phyloP scores from a whole-genome alignment of 2,329 filamentous ascomycete species.

The Diplocarpon mali region DNA sequence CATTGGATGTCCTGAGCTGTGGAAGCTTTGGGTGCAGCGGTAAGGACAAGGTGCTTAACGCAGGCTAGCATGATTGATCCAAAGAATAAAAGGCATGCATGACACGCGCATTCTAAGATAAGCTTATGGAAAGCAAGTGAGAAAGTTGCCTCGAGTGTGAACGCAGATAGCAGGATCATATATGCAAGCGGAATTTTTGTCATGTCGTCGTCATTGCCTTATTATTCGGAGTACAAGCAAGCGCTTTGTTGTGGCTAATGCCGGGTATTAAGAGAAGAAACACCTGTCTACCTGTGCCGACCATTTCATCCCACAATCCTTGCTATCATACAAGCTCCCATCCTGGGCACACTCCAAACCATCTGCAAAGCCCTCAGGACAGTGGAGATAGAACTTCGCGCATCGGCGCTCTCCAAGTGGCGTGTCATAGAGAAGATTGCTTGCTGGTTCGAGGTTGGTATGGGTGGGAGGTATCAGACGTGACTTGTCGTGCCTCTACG shows the following conservation, averaged over 20 bases:
- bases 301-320: background rate
- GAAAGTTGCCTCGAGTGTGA: background rate
- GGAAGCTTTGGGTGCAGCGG: too few relatives aligned
- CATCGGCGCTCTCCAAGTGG: background rate
- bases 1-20: too few relatives aligned
- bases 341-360: background rate
- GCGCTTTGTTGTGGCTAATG: conserved; percentile 3
- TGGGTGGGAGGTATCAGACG: conserved; percentile 11
- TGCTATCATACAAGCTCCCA: conserved; percentile 2
- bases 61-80: too few relatives aligned
- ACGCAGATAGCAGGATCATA: background rate
- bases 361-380: background rate
- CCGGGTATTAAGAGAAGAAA: conserved; percentile 9
- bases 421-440: background rate
- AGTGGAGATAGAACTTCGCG: background rate
- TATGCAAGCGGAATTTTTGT: background rate
- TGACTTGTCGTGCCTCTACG: conserved; percentile 12
- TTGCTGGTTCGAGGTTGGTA: background rate
- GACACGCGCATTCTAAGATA: too few relatives aligned
- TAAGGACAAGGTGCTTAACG: too few relatives aligned
- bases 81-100: too few relatives aligned
- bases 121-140: background rate
- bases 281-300: background rate
- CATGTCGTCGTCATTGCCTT: conserved; percentile 4
- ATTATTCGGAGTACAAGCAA: conserved; percentile 4